These are phyloP conservation scores for Brassica napus DNA, from an alignment of 345 rosid species.

Conservation along the genomic window DNA sequence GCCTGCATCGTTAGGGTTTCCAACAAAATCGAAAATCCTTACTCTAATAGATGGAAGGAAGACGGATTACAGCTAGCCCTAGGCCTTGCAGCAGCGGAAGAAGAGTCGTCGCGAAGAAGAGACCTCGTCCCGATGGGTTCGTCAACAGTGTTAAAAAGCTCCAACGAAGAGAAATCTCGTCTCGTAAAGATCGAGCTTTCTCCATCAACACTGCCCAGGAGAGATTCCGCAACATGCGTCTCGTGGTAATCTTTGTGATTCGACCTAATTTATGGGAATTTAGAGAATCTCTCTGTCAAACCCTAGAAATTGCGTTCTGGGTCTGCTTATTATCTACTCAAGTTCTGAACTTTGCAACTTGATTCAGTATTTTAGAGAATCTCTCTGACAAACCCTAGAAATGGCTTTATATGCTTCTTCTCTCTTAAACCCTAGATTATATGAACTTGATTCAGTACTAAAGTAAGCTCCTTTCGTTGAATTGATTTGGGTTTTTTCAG, in stretches of 20 bases:
- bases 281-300: not conserved
- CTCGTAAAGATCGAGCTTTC: conserved; percentile 61
- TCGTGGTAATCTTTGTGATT: conserved; percentile 44
- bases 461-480: not conserved
- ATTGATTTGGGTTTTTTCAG: conserved; percentile 35
- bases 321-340: not conserved
- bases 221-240: conserved; percentile 69
- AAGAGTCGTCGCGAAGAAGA: conserved; percentile 64
- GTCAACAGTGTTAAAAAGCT: conserved; percentile 76
- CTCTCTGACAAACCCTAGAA: no score
- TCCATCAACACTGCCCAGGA: conserved; percentile 63
- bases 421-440: not conserved
- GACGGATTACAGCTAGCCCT: conserved; percentile 78
- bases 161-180: conserved; percentile 69
- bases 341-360: not conserved
- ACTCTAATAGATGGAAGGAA: conserved; percentile 57
- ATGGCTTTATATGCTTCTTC: no score
- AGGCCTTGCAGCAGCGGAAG: conserved; percentile 79
- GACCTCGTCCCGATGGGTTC: conserved; percentile 59
- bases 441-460: not conserved
- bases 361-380: not conserved
- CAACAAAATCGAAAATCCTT: no score
- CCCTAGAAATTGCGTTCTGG: conserved; percentile 26
- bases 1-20: not conserved
- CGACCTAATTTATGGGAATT: not conserved